phyloP scores from a whole-genome alignment of 2,329 filamentous ascomycete genomes.

The Monosporascus sp. region DNA sequence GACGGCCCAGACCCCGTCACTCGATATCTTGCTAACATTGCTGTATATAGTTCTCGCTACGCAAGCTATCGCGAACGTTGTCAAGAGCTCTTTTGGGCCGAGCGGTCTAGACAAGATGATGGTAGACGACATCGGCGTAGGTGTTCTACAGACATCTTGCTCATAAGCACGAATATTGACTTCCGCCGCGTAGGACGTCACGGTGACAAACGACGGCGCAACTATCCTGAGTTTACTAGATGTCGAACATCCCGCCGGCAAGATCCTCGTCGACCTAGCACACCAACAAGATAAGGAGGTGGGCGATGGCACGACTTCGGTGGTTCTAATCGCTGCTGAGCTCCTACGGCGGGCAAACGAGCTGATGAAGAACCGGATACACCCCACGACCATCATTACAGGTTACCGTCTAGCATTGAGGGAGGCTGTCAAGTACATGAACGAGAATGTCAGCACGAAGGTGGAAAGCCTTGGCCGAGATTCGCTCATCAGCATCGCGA shows the following conservation, averaged over 20 bases:
- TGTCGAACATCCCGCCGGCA: slow-evolving; percentile 95
- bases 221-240: slow-evolving; percentile 94
- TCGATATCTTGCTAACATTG: slow-evolving; percentile 18
- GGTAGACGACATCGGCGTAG: slow-evolving; percentile 97
- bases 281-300: slow-evolving; percentile 99
- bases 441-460: slow-evolving; percentile 94
- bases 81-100: slow-evolving; percentile 97
- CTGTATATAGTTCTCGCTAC: slow-evolving; percentile 73
- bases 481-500: slow-evolving; percentile 89
- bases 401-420: slow-evolving; percentile 92
- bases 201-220: slow-evolving; percentile 96
- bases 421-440: slow-evolving; percentile 98
- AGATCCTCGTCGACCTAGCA: slow-evolving; percentile 95
- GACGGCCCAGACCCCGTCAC: slow-evolving; percentile 10
- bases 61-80: slow-evolving; percentile 95
- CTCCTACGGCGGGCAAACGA: slow-evolving; percentile 91
- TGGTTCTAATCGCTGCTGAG: slow-evolving; percentile 95
- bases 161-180: slow-evolving; percentile 9
- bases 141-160: slow-evolving; percentile 23
- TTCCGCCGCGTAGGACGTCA: slow-evolving; percentile 66
- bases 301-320: slow-evolving; percentile 95
- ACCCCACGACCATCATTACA: slow-evolving; percentile 98
- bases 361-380: slow-evolving; percentile 99
- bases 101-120: slow-evolving; percentile 99
- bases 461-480: slow-evolving; percentile 88